A percentile compares a stretch with the other conserved stretches of the same genome.
Evolutionary conservation across 768 basidiomycete genomes (phyloP).

Genomic region (Kwoniella dendrophila): DNA sequence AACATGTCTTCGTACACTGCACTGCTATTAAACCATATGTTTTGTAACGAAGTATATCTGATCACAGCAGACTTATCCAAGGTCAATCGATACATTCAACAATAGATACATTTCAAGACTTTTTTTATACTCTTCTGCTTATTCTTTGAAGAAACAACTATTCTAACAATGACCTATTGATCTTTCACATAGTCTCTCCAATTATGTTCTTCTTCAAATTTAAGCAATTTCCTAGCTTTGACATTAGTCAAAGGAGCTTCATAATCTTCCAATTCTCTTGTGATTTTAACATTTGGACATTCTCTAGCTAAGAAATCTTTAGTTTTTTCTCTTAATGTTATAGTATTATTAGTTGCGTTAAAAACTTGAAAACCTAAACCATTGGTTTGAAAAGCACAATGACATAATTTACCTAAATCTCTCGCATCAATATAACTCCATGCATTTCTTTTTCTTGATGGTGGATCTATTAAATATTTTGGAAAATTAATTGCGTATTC

Average conservation of each 20-base stretch:
- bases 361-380: constrained; percentile 54
- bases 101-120: too few species aligned
- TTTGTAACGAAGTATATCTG: too few species aligned
- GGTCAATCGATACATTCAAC: too few species aligned
- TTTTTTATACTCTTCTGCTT: not conserved
- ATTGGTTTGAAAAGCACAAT: constrained; percentile 42
- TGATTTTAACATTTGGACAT: constrained; percentile 38
- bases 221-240: constrained; percentile 48
- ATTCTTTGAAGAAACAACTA: not conserved
- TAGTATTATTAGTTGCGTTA: constrained; percentile 52
- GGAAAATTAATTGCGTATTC: constrained; percentile 50
- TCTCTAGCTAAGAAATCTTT: constrained; percentile 38
- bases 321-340: constrained; percentile 36
- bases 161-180: not conserved
- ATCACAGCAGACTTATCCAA: too few species aligned
- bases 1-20: too few species aligned
- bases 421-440: constrained; percentile 55
- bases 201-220: constrained; percentile 52
- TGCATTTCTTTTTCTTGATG: constrained; percentile 48
- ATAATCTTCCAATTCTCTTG: constrained; percentile 43
- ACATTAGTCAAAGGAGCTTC: constrained; percentile 52
- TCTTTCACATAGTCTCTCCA: constrained; percentile 44
- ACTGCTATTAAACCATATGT: too few species aligned
- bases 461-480: constrained; percentile 40
- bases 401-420: constrained; percentile 52